These are phyloP conservation scores for Tetrapyrgos nigripes DNA, from an alignment of 1,284 basidiomycete genomes.

Conservation along the genomic window DNA sequence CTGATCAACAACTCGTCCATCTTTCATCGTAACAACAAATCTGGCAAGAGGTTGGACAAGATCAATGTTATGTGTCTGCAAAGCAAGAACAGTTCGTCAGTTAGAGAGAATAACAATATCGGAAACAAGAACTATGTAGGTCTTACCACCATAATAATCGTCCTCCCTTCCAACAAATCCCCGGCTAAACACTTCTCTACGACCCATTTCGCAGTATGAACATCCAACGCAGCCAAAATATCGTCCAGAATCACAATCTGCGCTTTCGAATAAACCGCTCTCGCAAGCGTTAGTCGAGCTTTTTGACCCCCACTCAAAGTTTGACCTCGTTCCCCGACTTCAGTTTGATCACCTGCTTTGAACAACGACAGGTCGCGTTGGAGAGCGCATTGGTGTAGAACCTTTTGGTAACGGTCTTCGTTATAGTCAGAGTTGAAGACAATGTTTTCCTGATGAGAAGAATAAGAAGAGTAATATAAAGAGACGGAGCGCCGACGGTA, in stretches of 20 bases:
- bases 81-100: neutral
- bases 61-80: slow-evolving; percentile 68
- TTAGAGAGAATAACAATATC: neutral
- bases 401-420: slow-evolving; percentile 55
- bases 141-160: slow-evolving; percentile 73
- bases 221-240: slow-evolving; percentile 62
- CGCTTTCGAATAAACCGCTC: slow-evolving; percentile 72
- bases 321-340: slow-evolving; percentile 44
- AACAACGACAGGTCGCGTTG: slow-evolving; percentile 69
- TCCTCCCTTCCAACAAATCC: slow-evolving; percentile 70
- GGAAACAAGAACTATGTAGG: neutral
- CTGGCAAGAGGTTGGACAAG: slow-evolving; percentile 63
- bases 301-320: neutral
- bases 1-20: slow-evolving; percentile 50
- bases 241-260: slow-evolving; percentile 73
- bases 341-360: slow-evolving; percentile 65
- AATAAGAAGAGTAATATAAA: neutral
- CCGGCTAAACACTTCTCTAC: slow-evolving; percentile 80
- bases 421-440: slow-evolving; percentile 58
- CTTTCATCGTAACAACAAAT: slow-evolving; percentile 60
- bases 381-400: slow-evolving; percentile 68
- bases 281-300: slow-evolving; percentile 74
- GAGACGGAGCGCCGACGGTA: no score
- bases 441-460: slow-evolving; percentile 51
- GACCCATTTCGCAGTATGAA: slow-evolving; percentile 77